Evolutionary conservation across 768 basidiomycete species (phyloP).

Genomic region (Boletus coccyginus): DNA sequence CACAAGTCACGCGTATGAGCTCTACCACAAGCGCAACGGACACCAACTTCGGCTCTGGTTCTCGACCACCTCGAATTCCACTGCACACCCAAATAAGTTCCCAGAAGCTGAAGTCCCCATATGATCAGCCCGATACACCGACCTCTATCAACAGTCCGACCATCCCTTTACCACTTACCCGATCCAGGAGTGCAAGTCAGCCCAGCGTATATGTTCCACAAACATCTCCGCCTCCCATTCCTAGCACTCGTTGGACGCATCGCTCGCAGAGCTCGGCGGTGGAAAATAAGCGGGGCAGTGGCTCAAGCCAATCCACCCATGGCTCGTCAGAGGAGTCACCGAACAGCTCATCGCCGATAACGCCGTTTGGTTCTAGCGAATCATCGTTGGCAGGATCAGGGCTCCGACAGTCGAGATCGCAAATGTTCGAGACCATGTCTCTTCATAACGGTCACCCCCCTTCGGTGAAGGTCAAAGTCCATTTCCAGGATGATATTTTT

Average conservation of each 20-base stretch:
- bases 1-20: constrained; percentile 46
- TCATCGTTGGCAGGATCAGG: constrained; percentile 63
- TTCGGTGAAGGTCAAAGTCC: constrained; percentile 89
- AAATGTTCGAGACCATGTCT: constrained; percentile 46
- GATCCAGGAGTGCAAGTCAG: constrained; percentile 79
- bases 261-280: constrained; percentile 39
- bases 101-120: constrained; percentile 51
- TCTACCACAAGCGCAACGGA: constrained; percentile 47
- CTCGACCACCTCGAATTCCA: constrained; percentile 40
- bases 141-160: constrained; percentile 27
- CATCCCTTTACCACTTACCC: constrained; percentile 38
- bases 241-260: constrained; percentile 48
- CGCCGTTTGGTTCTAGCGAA: constrained; percentile 88
- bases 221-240: constrained; percentile 49
- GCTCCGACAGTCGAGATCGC: constrained; percentile 54
- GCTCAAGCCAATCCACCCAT: constrained; percentile 75
- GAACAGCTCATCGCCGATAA: constrained; percentile 82
- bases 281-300: constrained; percentile 73
- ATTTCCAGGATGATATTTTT: constrained; percentile 93
- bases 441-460: constrained; percentile 31
- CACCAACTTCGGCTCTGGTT: constrained; percentile 31
- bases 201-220: constrained; percentile 67
- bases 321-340: constrained; percentile 84
- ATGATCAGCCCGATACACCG: constrained; percentile 46
- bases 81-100: constrained; percentile 73